phyloP scores from a whole-genome alignment of 805 yeast species.

The Yamadazyma laniorum region DNA sequence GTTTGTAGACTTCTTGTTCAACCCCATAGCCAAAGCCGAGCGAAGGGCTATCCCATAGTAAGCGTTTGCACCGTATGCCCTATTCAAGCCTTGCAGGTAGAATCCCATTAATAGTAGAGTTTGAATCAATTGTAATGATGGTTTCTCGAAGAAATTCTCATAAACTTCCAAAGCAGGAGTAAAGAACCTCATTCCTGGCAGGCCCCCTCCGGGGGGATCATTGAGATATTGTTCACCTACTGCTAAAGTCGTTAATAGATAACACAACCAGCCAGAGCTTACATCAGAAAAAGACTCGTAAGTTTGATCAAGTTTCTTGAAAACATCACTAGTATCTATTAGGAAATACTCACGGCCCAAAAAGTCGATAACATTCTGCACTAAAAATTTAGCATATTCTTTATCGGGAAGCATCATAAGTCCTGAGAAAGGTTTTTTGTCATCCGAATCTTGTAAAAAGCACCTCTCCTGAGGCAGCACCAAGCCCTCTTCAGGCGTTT shows the following conservation, averaged over 20 bases:
- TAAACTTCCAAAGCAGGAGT: constrained; percentile 29
- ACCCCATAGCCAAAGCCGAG: constrained; percentile 34
- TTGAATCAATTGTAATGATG: constrained; percentile 30
- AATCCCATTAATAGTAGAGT: constrained; percentile 31
- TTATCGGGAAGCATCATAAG: constrained; percentile 12
- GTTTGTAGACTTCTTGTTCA: constrained; percentile 22
- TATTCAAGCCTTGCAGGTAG: constrained; percentile 33
- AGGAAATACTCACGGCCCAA: constrained; percentile 10
- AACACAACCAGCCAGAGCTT: constrained; percentile 10
- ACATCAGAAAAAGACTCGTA: constrained; percentile 7
- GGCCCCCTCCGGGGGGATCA: constrained; percentile 11
- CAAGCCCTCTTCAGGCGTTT: not conserved
- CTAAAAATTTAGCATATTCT: constrained; percentile 11
- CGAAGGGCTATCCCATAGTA: constrained; percentile 39
- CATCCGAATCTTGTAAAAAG: constrained; percentile 5
- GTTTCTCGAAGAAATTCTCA: constrained; percentile 27
- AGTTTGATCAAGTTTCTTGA: constrained; percentile 6
- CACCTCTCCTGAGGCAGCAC: constrained; percentile 1
- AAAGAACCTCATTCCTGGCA: constrained; percentile 36
- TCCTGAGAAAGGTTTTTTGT: constrained; percentile 5
- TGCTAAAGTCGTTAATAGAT: constrained; percentile 9
- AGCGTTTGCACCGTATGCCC: constrained; percentile 35
- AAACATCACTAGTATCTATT: constrained; percentile 7
- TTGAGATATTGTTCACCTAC: constrained; percentile 15
- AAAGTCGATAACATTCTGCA: constrained; percentile 10